Percentiles rank a stretch among this genome's conserved stretches.
phyloP scores from a whole-genome alignment of 2,329 filamentous ascomycete species.

The Incumbomyces delicatus region DNA sequence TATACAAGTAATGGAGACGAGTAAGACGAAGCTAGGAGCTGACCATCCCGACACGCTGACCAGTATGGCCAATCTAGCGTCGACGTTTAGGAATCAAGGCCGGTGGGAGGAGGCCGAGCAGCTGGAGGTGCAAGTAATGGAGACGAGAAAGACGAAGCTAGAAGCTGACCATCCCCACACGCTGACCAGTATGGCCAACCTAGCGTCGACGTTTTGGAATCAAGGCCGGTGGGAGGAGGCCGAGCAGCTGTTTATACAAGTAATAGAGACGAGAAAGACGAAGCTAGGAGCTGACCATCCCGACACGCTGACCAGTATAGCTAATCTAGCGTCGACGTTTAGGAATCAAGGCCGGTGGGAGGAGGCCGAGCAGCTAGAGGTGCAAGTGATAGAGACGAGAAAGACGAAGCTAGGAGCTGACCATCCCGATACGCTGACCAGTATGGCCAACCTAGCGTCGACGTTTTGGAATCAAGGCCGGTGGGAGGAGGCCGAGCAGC shows the following conservation, averaged over 20 bases:
- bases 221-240: slow-evolving; percentile 11
- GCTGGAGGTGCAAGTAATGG: slow-evolving; percentile 10
- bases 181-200: slow-evolving; percentile 13
- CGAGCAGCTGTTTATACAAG: slow-evolving; percentile 13
- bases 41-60: slow-evolving; percentile 13
- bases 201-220: slow-evolving; percentile 3
- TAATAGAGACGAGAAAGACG: slow-evolving; percentile 4
- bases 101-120: slow-evolving; percentile 8
- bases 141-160: slow-evolving; percentile 8
- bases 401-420: slow-evolving; percentile 10
- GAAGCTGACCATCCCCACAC: slow-evolving; percentile 15
- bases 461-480: slow-evolving; percentile 10
- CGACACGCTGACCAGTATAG: slow-evolving; percentile 14
- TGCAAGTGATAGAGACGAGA: slow-evolving; percentile 10
- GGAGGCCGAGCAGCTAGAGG: slow-evolving; percentile 8
- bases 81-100: slow-evolving; percentile 10
- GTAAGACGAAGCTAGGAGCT: slow-evolving; percentile 8
- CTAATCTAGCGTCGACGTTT: slow-evolving; percentile 7
- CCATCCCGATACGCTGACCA: slow-evolving; percentile 12
- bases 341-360: slow-evolving; percentile 42
- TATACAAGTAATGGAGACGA: slow-evolving; percentile 9
- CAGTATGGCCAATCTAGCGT: slow-evolving; percentile 19
- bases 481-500: slow-evolving; percentile 8
- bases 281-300: slow-evolving; percentile 20
- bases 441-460: slow-evolving; percentile 18